Evolutionary conservation across 805 yeast species (phyloP).

Genomic region (Torulaspora microellipsoides): DNA sequence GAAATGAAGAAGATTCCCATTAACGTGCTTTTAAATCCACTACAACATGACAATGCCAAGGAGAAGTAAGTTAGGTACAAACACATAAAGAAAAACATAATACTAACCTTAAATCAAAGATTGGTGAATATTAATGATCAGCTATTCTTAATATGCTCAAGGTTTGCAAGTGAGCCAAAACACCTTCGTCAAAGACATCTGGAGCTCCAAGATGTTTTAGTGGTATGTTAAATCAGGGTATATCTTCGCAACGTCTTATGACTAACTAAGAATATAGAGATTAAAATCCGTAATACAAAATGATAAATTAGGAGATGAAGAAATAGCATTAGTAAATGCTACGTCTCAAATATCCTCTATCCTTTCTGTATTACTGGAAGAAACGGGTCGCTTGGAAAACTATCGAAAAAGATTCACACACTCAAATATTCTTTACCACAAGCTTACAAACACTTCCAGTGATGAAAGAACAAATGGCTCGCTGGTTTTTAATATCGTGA

Average conservation of each 20-base stretch:
- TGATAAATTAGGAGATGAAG: slow-evolving; percentile 5
- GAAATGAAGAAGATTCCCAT: slow-evolving; percentile 15
- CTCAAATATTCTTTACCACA: neutral
- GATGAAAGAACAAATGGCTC: neutral
- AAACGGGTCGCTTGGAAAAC: neutral
- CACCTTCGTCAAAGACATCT: neutral
- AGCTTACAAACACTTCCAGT: neutral
- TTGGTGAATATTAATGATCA: slow-evolving; percentile 10
- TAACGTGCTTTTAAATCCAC: slow-evolving; percentile 18
- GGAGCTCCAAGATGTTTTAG: slow-evolving; percentile 5
- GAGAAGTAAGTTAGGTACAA: slow-evolving; percentile 1
- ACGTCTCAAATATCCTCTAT: slow-evolving; percentile 14
- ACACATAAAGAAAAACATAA: no score
- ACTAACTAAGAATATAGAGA: neutral
- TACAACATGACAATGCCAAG: slow-evolving; percentile 4
- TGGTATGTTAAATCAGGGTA: neutral
- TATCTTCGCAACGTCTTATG: neutral
- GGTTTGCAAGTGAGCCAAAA: slow-evolving; percentile 4
- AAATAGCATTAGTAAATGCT: slow-evolving; percentile 4
- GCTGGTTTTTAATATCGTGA: slow-evolving; percentile 14
- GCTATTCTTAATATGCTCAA: slow-evolving; percentile 11
- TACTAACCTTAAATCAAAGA: neutral
- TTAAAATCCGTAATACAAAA: neutral
- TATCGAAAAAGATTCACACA: neutral
- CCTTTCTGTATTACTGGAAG: slow-evolving; percentile 7